These are phyloP conservation scores for Ceratobasidium sp. DNA, from an alignment of 1,284 basidiomycete genomes.

Conservation along the genomic window DNA sequence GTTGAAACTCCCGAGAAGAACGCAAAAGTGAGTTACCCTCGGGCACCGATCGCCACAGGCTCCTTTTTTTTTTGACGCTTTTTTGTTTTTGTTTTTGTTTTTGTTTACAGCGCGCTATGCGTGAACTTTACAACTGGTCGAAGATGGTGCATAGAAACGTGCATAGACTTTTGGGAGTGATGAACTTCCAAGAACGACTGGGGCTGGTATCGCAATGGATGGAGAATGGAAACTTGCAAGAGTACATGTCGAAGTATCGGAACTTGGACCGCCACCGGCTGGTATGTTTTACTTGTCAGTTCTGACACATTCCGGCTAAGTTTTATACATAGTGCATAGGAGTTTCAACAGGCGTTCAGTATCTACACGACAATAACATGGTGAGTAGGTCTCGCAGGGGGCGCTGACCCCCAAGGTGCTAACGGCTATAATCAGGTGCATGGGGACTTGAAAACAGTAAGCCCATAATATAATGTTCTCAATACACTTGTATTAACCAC, in stretches of 20 bases:
- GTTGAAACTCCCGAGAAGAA: too few relatives aligned
- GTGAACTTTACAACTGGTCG: not conserved
- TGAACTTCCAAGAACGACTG: not conserved
- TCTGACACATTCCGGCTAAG: too few relatives aligned
- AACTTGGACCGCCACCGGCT: not conserved
- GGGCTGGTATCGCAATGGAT: not conserved
- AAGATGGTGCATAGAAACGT: not conserved
- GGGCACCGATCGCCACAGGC: too few relatives aligned
- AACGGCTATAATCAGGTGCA: too few relatives aligned
- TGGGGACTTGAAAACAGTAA: constrained; percentile 7
- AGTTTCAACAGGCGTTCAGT: not conserved
- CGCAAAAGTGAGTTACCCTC: too few relatives aligned
- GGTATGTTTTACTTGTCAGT: too few relatives aligned
- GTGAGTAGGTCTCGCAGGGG: too few relatives aligned
- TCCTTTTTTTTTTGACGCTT: too few relatives aligned
- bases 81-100: too few relatives aligned
- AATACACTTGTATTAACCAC: too few relatives aligned
- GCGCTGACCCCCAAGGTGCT: not conserved
- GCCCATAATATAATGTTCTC: too few relatives aligned
- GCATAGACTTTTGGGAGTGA: not conserved
- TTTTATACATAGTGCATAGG: not conserved
- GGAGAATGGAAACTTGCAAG: not conserved
- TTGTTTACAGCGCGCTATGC: not conserved
- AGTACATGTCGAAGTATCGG: not conserved
- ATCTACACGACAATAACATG: too few relatives aligned